These are phyloP conservation scores for Anisodus acutangulus DNA, from an alignment of 257 asterid species.

Conservation along the genomic window DNA sequence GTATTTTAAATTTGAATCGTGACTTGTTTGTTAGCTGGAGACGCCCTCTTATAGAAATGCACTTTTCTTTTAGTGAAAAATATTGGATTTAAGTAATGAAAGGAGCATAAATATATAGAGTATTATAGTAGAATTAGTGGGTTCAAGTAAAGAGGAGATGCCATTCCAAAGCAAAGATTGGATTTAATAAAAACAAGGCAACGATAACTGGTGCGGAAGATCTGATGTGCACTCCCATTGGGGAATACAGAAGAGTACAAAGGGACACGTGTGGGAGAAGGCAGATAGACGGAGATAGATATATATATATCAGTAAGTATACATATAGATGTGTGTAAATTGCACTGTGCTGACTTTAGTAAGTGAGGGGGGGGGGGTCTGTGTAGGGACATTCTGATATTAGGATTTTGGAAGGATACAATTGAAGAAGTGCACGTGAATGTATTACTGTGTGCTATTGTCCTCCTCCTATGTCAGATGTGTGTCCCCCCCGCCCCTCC, in stretches of 20 bases:
- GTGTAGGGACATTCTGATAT: conserved; percentile 53
- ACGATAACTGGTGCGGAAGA: conserved; percentile 26
- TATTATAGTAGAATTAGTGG: conserved; percentile 19
- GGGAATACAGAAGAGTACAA: conserved; percentile 33
- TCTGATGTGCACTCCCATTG: conserved; percentile 23
- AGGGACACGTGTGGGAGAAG: conserved; percentile 59
- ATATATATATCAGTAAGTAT: background rate
- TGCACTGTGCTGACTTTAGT: conserved; percentile 27
- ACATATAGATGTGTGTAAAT: background rate
- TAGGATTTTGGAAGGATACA: conserved; percentile 18
- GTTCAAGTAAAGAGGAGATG: conserved; percentile 1
- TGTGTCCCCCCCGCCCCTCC: conserved; percentile 20
- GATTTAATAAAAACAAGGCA: background rate
- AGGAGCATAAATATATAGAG: too few relatives aligned
- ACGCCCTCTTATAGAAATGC: too few relatives aligned
- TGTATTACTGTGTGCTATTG: conserved; percentile 48
- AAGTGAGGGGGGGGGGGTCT: background rate
- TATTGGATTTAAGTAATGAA: too few relatives aligned
- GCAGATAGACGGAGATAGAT: conserved; percentile 39
- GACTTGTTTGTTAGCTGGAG: too few relatives aligned
- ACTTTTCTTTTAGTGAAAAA: too few relatives aligned
- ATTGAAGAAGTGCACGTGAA: conserved; percentile 74
- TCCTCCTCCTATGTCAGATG: conserved; percentile 37
- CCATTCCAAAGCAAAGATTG: background rate
- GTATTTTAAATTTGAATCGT: too few relatives aligned